Evolutionary conservation across 1,139 yeast genomes (phyloP), one percentile per base, ranked within the genome.

Genomic region (Debaryomyces sp.): DNA sequence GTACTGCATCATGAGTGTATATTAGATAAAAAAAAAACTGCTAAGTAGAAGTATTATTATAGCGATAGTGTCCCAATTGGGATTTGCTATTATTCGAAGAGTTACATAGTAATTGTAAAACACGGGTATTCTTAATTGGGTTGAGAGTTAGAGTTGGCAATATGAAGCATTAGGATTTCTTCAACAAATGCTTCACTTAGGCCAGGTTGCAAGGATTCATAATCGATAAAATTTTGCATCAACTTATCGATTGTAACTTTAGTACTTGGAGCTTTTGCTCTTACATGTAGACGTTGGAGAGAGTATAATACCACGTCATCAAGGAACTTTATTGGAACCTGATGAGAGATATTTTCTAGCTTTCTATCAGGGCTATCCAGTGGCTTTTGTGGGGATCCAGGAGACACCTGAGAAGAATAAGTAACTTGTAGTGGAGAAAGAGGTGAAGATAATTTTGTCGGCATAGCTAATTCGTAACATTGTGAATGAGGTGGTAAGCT

Each of bases 151-250:
- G 46, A 30, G 26, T 44, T 44, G 42, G 47, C 43, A 18, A 44
- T 27, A 38, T 44, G 47, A 22, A 44, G 47, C 47, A 46, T 46
- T 12, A 49, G 44, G 17, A 51, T 62, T 58, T 85, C 90, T 62
- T 85, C 89, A 29, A 84, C 69, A n/a, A 85, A 71, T 0, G 87
- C 87, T 50, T 82, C 85, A 48, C 82, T 68, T 32, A 86, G 67
- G 0, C 92, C 92, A 0, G 88, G 85, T 50, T 79, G 81, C n/a
- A 67, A 63, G 36, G 60, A 54, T 58, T 86, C 91, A 47, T 74
- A 73, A n/a, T 59, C 61, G 2, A 61, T 55, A 44, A 82, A 64
- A n/a, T 59, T 62, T 17, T 64, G 59, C 27, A 74, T 68, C 47
- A 84, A 60, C 3, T 64, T 54, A 27, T 68, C 62, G 13, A 84